These are phyloP conservation scores for Pseudocercospora fuligena DNA, from an alignment of 2,329 filamentous ascomycete genomes.

Conservation along the genomic window DNA sequence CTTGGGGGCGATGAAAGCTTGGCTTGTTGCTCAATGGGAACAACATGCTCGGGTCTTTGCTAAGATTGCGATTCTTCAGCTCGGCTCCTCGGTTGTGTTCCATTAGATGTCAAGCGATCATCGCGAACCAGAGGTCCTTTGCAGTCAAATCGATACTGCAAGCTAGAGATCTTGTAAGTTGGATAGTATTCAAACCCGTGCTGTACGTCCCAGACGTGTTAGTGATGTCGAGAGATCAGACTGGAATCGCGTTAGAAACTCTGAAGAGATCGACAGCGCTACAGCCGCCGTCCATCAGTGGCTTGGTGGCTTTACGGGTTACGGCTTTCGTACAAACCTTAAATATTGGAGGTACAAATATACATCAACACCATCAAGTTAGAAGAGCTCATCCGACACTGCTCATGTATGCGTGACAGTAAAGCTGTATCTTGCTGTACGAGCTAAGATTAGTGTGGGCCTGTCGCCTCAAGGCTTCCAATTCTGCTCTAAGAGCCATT, in stretches of 20 bases:
- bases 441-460: not conserved
- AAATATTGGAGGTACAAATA: too few species aligned
- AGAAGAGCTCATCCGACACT: not conserved
- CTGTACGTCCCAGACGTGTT: too few species aligned
- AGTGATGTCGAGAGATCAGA: not conserved
- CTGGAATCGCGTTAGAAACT: not conserved
- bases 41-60: not conserved
- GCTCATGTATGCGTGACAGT: too few species aligned
- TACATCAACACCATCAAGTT: too few species aligned
- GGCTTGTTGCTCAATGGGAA: not conserved
- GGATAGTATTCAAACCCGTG: too few species aligned
- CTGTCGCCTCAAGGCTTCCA: not conserved
- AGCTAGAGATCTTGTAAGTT: too few species aligned
- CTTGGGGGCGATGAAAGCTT: not conserved
- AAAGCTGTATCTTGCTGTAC: not conserved
- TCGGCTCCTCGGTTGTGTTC: too few species aligned
- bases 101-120: too few species aligned
- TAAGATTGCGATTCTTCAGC: too few species aligned
- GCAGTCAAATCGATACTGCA: too few species aligned
- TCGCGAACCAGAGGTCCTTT: too few species aligned
- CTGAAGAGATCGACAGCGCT: not conserved
- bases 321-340: not conserved
- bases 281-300: not conserved
- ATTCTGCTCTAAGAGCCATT: conserved; percentile 39
- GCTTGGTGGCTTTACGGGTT: not conserved